These are phyloP conservation scores for Suzukiozyma palmioleophila DNA, from an alignment of 1,139 yeast species.

Conservation along the genomic window DNA sequence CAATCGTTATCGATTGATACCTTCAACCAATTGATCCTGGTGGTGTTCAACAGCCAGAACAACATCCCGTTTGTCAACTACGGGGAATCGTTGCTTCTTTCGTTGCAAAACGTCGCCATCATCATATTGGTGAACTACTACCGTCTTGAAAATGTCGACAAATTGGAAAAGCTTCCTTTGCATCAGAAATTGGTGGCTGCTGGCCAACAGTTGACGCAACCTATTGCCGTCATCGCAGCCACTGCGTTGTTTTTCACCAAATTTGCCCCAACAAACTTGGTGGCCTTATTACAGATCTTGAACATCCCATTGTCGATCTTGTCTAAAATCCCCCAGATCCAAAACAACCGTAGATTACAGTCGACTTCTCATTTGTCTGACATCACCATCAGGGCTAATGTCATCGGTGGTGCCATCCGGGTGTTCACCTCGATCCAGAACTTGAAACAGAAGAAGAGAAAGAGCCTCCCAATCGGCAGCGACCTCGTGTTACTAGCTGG, in stretches of 20 bases:
- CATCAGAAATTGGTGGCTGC: constrained; percentile 17
- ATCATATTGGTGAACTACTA: constrained; percentile 37
- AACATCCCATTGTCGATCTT: constrained; percentile 51
- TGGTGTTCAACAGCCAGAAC: constrained; percentile 35
- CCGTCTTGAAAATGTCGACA: constrained; percentile 16
- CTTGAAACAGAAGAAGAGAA: constrained; percentile 19
- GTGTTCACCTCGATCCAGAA: constrained; percentile 51
- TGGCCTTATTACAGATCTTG: constrained; percentile 40
- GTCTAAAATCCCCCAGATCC: constrained; percentile 56
- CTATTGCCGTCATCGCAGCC: constrained; percentile 26
- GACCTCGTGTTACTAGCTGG: constrained; percentile 35
- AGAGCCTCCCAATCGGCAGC: constrained; percentile 9
- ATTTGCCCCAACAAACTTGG: constrained; percentile 27
- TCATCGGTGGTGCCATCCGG: constrained; percentile 51
- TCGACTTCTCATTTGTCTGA: constrained; percentile 54
- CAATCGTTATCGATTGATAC: constrained; percentile 37
- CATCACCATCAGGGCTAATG: constrained; percentile 51
- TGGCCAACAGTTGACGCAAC: constrained; percentile 19
- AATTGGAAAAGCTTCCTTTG: constrained; percentile 12
- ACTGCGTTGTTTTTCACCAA: constrained; percentile 26
- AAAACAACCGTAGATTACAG: constrained; percentile 39
- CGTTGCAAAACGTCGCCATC: constrained; percentile 37
- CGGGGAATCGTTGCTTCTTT: constrained; percentile 41
- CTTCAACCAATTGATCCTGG: constrained; percentile 37
- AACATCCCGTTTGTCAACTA: constrained; percentile 35